A percentile compares a stretch with the other conserved stretches of the same genome.
phyloP scores from a whole-genome alignment of 805 yeast genomes.

The Starmerella tilneyi region DNA sequence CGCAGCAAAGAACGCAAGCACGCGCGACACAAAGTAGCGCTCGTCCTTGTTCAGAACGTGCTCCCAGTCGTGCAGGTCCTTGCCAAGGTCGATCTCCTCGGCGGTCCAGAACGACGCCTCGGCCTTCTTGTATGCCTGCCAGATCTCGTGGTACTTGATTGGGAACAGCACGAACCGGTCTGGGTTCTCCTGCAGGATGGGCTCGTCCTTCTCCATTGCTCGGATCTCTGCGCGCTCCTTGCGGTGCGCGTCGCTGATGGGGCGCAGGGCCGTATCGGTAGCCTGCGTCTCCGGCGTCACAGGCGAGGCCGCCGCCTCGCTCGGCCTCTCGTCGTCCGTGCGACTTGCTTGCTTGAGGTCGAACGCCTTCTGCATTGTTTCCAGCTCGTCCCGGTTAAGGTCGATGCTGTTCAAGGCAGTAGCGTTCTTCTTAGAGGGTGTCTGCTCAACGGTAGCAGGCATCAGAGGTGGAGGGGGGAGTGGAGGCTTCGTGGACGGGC shows the following conservation, averaged over 20 bases:
- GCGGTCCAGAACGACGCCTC: conserved; percentile 99
- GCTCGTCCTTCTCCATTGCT: conserved; percentile 77
- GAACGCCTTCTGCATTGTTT: conserved; percentile 20
- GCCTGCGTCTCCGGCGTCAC: conserved; percentile 3
- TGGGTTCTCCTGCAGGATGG: conserved; percentile 72
- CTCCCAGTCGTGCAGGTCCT: conserved; percentile 90
- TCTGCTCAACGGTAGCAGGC: conserved; percentile 31
- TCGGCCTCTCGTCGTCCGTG: conserved; percentile 5
- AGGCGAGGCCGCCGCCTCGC: conserved; percentile 18
- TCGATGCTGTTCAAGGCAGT: conserved; percentile 45
- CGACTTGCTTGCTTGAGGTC: conserved; percentile 20
- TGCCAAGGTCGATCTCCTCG: conserved; percentile 91
- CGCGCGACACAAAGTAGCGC: conserved; percentile 83
- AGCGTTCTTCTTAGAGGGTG: conserved; percentile 62
- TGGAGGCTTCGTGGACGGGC: background rate
- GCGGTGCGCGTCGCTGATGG: conserved; percentile 23
- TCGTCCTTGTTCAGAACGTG: conserved; percentile 80
- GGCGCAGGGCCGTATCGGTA: conserved; percentile 18
- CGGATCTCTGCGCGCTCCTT: conserved; percentile 40
- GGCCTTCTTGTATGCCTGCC: conserved; percentile 98
- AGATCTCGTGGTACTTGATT: conserved; percentile 90
- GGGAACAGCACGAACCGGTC: conserved; percentile 91
- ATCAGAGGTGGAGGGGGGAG: background rate
- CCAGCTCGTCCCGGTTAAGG: conserved; percentile 29
- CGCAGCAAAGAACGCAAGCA: conserved; percentile 95